Conservation (phyloP, 768 basidiomycete genomes). For the Amanita jacksonii region DNA sequence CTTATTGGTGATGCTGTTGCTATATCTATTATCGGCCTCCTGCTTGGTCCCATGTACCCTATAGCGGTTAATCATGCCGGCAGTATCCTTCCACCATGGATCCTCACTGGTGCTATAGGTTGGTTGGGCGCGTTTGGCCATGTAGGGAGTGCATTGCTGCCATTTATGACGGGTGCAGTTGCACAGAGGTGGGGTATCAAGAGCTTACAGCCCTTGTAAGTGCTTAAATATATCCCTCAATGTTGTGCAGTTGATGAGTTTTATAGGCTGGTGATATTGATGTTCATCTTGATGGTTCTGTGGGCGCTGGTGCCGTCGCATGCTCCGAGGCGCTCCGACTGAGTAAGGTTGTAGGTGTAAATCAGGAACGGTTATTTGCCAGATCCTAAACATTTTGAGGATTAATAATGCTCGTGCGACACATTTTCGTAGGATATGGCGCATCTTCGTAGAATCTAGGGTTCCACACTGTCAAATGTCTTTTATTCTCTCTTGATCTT, state of each 20-base stretch:
- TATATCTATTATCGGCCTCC: conserved; percentile 52
- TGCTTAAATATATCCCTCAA: conserved; percentile 4
- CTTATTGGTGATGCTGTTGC: conserved; percentile 56
- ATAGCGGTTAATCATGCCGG: conserved; percentile 64
- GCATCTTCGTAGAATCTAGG: too few relatives aligned
- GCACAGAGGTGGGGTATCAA: conserved; percentile 52
- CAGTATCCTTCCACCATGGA: conserved; percentile 58
- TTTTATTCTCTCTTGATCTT: too few relatives aligned
- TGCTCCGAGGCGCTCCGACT: conserved; percentile 12
- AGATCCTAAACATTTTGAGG: too few relatives aligned
- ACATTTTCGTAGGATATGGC: too few relatives aligned
- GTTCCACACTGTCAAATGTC: too few relatives aligned
- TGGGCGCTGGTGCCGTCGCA: conserved; percentile 42
- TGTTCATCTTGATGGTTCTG: conserved; percentile 43
- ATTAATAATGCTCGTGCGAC: too few relatives aligned
- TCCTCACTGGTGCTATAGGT: conserved; percentile 55
- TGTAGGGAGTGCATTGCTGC: conserved; percentile 63
- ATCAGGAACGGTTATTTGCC: too few relatives aligned
- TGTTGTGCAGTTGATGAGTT: background rate
- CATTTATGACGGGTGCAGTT: conserved; percentile 66
- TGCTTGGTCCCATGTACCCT: conserved; percentile 73
- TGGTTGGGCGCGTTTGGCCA: conserved; percentile 65
- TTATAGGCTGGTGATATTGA: conserved; percentile 48
- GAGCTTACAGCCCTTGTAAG: conserved; percentile 55
- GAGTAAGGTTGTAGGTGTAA: too few relatives aligned